These are phyloP conservation scores for Fusarium irregulare DNA, from an alignment of 2,329 filamentous ascomycete genomes.

Conservation along the genomic window DNA sequence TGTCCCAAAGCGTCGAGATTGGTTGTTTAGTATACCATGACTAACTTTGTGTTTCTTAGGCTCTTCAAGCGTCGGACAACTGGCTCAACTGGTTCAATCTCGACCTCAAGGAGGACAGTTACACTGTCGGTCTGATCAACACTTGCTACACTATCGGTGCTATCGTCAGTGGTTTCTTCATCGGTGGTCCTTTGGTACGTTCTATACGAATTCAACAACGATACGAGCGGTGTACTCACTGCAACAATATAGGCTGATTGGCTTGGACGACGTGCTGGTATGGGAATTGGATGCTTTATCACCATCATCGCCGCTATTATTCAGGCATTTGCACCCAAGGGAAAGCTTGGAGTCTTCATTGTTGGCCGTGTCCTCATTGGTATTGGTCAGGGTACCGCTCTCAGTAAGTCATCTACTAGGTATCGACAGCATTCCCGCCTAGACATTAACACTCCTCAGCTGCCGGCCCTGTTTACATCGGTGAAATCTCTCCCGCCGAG, in stretches of 20 bases:
- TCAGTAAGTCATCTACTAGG: slow-evolving; percentile 52
- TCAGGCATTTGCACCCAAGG: slow-evolving; percentile 71
- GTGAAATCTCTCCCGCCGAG: slow-evolving; percentile 71
- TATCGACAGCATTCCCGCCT: not conserved
- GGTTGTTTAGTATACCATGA: not conserved
- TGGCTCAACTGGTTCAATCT: slow-evolving; percentile 74
- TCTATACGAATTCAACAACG: not conserved
- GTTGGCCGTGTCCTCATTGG: slow-evolving; percentile 76
- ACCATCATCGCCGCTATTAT: slow-evolving; percentile 76
- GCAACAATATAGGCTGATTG: slow-evolving; percentile 60
- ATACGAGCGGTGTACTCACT: slow-evolving; percentile 17
- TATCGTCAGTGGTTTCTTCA: slow-evolving; percentile 76
- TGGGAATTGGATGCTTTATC: slow-evolving; percentile 71
- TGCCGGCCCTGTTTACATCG: slow-evolving; percentile 77
- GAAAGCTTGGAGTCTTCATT: slow-evolving; percentile 74
- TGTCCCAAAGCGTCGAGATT: not conserved
- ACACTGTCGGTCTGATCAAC: slow-evolving; percentile 66
- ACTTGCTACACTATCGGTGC: slow-evolving; percentile 78
- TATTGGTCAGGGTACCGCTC: slow-evolving; percentile 75
- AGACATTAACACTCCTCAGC: slow-evolving; percentile 52
- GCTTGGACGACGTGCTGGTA: slow-evolving; percentile 71
- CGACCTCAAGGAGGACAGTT: slow-evolving; percentile 55
- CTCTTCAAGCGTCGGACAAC: slow-evolving; percentile 73
- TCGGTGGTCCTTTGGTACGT: slow-evolving; percentile 69
- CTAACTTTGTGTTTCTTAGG: slow-evolving; percentile 30